Percentiles rank a stretch among this genome's conserved stretches.
Conservation (phyloP, 139 green algal species). For the Bryopsis sp. region DNA sequence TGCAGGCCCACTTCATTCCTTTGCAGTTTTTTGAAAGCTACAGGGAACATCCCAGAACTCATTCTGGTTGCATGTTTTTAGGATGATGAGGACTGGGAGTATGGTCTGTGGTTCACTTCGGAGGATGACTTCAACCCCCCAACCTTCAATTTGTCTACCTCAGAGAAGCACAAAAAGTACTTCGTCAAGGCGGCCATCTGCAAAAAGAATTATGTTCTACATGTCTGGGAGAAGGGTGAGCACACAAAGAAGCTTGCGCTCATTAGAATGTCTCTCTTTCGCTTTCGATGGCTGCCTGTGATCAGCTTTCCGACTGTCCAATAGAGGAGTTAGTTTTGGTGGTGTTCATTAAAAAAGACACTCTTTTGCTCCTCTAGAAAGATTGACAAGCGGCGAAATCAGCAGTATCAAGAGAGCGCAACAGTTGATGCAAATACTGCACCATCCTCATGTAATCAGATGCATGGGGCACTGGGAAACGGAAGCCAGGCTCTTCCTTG, state of each 20-base stretch:
- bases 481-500: background rate
- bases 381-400: background rate
- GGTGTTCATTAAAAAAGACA: too few relatives aligned
- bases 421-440: background rate
- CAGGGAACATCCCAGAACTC: too few relatives aligned
- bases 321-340: too few relatives aligned
- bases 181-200: conserved; percentile 7
- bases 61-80: too few relatives aligned
- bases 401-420: background rate
- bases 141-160: background rate
- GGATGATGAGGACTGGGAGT: conserved; percentile 5
- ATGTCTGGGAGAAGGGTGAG: conserved; percentile 8
- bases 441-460: conserved; percentile 11
- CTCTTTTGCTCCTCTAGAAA: background rate
- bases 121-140: conserved; percentile 10
- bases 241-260: background rate
- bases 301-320: too few relatives aligned
- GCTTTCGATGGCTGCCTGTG: too few relatives aligned
- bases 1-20: too few relatives aligned
- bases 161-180: background rate
- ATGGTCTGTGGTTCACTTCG: conserved; percentile 15
- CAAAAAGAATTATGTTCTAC: conserved; percentile 11
- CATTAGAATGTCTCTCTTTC: too few relatives aligned
- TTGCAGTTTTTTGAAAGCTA: too few relatives aligned
- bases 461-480: conserved; percentile 13